Percentiles rank a stretch among this genome's conserved stretches.
Evolutionary conservation across 805 yeast genomes (phyloP).

Genomic region (Saturnispora gosingensis): DNA sequence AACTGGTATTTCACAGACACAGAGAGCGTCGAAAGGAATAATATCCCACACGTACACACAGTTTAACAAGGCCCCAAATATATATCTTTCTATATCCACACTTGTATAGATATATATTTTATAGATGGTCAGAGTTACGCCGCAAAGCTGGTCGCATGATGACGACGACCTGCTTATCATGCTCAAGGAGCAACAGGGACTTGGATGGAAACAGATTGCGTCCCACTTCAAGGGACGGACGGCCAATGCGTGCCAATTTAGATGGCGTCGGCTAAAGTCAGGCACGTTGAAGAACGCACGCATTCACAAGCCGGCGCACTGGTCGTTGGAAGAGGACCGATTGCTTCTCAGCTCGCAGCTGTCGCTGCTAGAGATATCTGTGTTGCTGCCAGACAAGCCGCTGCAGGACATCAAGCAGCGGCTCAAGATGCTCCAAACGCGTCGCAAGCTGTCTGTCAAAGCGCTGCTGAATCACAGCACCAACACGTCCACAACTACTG

Average conservation of each 20-base stretch:
- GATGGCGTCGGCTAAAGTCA: conserved; percentile 68
- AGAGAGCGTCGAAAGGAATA: too few relatives aligned
- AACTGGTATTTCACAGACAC: too few relatives aligned
- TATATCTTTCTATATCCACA: neutral
- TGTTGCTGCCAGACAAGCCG: conserved; percentile 2
- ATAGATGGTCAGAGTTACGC: conserved; percentile 8
- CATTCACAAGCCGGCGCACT: neutral
- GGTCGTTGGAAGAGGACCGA: conserved; percentile 4
- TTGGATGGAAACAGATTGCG: conserved; percentile 87
- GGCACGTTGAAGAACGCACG: conserved; percentile 29
- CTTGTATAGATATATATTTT: too few relatives aligned
- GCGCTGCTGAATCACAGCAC: neutral
- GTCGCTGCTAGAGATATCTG: neutral
- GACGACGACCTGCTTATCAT: conserved; percentile 66
- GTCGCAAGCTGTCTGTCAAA: neutral
- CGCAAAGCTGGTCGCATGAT: conserved; percentile 64
- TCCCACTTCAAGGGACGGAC: conserved; percentile 70
- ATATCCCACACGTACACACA: too few relatives aligned
- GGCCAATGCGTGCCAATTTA: conserved; percentile 82
- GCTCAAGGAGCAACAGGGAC: conserved; percentile 68
- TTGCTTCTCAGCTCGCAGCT: neutral
- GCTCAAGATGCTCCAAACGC: neutral
- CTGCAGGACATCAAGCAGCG: neutral
- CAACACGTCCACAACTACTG: neutral
- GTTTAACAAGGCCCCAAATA: neutral